Base-by-base conservation (phyloP, 2,329 filamentous ascomycete genomes). In the Lecanicillium sp. region DNA sequence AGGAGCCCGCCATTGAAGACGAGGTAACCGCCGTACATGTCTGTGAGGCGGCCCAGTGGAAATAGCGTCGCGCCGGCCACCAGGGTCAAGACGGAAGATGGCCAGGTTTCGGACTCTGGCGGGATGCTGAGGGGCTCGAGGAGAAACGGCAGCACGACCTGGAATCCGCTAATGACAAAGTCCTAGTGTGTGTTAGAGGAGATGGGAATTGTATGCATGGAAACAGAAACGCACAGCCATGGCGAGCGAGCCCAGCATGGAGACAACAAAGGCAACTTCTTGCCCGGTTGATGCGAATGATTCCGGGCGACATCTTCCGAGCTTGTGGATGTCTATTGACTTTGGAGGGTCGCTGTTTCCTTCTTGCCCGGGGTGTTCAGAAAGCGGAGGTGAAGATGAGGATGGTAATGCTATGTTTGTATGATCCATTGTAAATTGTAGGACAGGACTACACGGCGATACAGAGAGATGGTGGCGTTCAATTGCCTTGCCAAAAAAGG, bases 101-200 rank as follows among this genome's bases (percentile, higher is more conserved):
- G 83, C 84, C 75, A 86, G 61, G 63, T 85, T 61, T 52, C 72
- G 52, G 53, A 79, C 38, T 51, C 71, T 52, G 55, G 67, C 0
- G 83, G 76, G 33, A 89, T 87, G 35, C 77, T 44, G 7, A 89
- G 67, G 4, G 76, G 68, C 29, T 60, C 54, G 19, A 77, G 66
- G 11, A 90, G 59, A 0, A 74, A 75, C 2, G 84, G 84, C 1
- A 87, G 61, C 18, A 88, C 73, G 48, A 83, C 79, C 35, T 71
- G 72, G 54, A 87, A 89, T 13, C 85, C 84, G 37, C 80, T 83
- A 29, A 88, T 73, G 54, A 81, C 80, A 57, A 81, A 87, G 57
- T 87, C 83, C 68, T 77, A 51, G 29, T 14, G n/a, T 37, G 18
- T 17, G 11, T 40, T 9, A 30, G 29, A 29, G 14, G 22, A 39